Evolutionary conservation across 2,329 filamentous ascomycete species (phyloP).

Genomic region (Mariannaea elegans): DNA sequence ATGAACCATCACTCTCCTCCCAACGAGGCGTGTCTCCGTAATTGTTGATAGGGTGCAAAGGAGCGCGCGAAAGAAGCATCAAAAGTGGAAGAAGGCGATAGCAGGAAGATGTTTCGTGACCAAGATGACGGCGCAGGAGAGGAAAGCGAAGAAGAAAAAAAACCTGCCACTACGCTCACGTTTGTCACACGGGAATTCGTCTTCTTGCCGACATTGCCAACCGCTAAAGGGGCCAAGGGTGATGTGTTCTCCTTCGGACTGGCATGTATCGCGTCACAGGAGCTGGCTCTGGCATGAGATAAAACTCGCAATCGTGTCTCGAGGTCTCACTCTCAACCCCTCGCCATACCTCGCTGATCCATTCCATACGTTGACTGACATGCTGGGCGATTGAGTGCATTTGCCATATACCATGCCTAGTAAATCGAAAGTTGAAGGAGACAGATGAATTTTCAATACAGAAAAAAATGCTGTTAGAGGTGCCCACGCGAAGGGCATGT

Average conservation of each 20-base stretch:
- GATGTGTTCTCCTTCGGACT: not conserved
- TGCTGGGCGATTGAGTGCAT: not conserved
- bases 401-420: not conserved
- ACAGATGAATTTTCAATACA: not conserved
- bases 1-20: conserved; percentile 8
- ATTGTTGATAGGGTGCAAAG: not conserved
- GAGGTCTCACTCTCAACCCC: conserved; percentile 15
- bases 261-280: conserved; percentile 22
- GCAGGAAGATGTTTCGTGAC: not conserved
- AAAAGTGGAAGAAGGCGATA: not conserved
- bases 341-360: conserved; percentile 3
- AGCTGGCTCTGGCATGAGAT: conserved; percentile 19
- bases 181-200: not conserved
- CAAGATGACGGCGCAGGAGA: not conserved
- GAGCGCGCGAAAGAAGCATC: not conserved
- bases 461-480: not conserved
- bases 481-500: not conserved
- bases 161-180: not conserved
- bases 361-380: conserved; percentile 2
- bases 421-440: not conserved
- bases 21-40: not conserved
- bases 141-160: not conserved
- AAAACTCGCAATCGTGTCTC: conserved; percentile 7
- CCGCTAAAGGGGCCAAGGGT: not conserved
- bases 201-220: not conserved